Evolutionary conservation across 495 filamentous ascomycete genomes (phyloP).

Genomic region (Lophiotrema nucula): DNA sequence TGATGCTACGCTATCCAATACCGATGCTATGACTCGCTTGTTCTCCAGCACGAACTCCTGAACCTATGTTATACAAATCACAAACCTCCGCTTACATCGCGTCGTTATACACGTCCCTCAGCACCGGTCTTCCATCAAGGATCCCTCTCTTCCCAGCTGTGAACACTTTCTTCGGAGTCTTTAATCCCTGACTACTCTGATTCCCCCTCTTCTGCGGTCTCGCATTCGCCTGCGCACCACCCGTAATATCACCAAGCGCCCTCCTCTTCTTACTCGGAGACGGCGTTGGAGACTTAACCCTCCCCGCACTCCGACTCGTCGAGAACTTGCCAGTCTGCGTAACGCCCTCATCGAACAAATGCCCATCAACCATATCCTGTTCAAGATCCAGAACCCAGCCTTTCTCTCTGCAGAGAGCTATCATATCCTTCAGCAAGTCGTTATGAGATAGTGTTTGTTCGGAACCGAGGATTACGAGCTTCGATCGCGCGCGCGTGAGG

Average conservation of each 20-base stretch:
- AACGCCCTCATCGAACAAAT: constrained; percentile 57
- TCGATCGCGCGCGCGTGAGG: constrained; percentile 85
- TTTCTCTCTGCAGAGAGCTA: constrained; percentile 69
- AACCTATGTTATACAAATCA: neutral
- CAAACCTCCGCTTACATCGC: constrained; percentile 18
- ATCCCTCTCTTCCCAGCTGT: constrained; percentile 32
- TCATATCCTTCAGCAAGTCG: constrained; percentile 71
- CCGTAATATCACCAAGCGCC: constrained; percentile 17
- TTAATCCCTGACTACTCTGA: neutral
- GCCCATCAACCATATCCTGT: constrained; percentile 59
- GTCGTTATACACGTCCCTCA: constrained; percentile 57
- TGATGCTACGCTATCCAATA: too few species aligned
- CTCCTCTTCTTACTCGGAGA: constrained; percentile 25
- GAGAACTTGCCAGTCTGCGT: constrained; percentile 40
- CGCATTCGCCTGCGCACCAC: neutral
- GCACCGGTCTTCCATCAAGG: constrained; percentile 48
- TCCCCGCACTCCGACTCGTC: neutral
- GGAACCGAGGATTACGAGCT: constrained; percentile 84
- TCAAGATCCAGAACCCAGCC: constrained; percentile 76
- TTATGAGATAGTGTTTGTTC: constrained; percentile 69
- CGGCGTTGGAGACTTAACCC: constrained; percentile 1
- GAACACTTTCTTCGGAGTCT: constrained; percentile 23
- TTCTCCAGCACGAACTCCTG: too few species aligned
- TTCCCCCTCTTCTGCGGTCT: neutral
- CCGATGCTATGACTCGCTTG: too few species aligned